Base-by-base conservation (phyloP, 768 basidiomycete genomes). In the Pleurotus tuber-regium region DNA sequence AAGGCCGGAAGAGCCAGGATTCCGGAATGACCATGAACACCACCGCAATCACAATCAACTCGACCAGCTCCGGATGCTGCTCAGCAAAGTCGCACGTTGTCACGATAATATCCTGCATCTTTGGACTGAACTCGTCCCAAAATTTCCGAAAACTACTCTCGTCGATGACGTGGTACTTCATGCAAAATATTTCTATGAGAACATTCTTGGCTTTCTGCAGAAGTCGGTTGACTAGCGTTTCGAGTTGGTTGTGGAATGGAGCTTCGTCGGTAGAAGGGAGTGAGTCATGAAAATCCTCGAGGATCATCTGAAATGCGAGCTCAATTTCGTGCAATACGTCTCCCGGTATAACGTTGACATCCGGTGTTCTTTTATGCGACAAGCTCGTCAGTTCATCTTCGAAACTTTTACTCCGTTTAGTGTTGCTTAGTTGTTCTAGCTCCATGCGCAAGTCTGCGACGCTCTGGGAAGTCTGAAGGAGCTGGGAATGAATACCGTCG, bases 11-110 rank as follows among this genome's bases (percentile, higher is more conserved):
- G 12, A 75, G 9, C 57, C 54, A 61, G 18, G 31, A 41, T 43
- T 70, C 66, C 2, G 71, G 70, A 21, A 71, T 52, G 48, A 71
- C 44, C 29, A 67, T 8, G 8, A 61, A 30, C 8, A 59, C 57
- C 4, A 33, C 60, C 5, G 58, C 49, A 43, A 66, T 47, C 16
- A 71, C 40, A 12, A 73, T 18, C 7, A 51, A 42, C 5, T 53
- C 50, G 10, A 66, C 39, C 1, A 73, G 53, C 14, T 44, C 38
- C 8, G 72, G 70, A 41, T 74, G 71, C 23, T 68, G 62, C 49
- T 74, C 71, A 2, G 57, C 59, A 4, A 74, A 48, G 33, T 73
- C 68, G 11, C 69, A 67, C 18, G 62, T 58, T 1, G 65, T 24
- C 4, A 68, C 61, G 4, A 66, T 30, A 29, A 63, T 36, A 1